Evolutionary conservation across 345 rosid species (phyloP).

Genomic region (thale cress (Arabidopsis thaliana)): DNA sequence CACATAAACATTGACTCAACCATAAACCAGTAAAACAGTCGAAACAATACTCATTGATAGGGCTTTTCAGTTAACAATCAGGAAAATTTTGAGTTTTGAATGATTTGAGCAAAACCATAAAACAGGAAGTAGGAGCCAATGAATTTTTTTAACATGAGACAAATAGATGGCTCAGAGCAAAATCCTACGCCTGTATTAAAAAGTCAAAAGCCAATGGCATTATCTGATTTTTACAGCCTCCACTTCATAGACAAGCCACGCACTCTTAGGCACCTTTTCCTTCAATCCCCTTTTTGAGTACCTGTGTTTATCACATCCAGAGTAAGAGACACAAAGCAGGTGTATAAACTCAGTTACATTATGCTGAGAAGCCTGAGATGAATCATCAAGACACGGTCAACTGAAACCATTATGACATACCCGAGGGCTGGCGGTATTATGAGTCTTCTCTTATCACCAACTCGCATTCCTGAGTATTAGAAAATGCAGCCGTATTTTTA

Average conservation of each 20-base stretch:
- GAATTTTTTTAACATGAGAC: background rate
- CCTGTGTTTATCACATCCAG: slow-evolving; percentile 45
- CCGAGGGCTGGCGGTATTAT: slow-evolving; percentile 78
- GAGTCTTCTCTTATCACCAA: slow-evolving; percentile 84
- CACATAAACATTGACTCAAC: background rate
- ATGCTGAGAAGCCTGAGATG: background rate
- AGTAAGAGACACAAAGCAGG: slow-evolving; percentile 13
- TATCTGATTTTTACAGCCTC: slow-evolving; percentile 64
- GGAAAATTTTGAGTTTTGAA: background rate
- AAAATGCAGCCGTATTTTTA: background rate
- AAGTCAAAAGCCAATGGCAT: slow-evolving; percentile 27
- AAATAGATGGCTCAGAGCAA: background rate
- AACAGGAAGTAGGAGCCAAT: slow-evolving; percentile 4
- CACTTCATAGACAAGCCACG: slow-evolving; percentile 77
- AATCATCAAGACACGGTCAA: slow-evolving; percentile 11
- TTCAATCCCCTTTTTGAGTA: slow-evolving; percentile 52
- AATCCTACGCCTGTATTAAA: slow-evolving; percentile 9
- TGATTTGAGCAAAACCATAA: background rate
- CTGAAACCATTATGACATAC: slow-evolving; percentile 48
- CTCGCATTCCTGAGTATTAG: slow-evolving; percentile 71
- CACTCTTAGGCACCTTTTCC: slow-evolving; percentile 65
- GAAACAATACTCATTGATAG: background rate
- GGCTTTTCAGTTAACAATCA: background rate
- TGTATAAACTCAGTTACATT: background rate
- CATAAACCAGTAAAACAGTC: background rate